Base-by-base conservation (phyloP, 371 early-diverging fungal genomes). In the Mortierella sp. region DNA sequence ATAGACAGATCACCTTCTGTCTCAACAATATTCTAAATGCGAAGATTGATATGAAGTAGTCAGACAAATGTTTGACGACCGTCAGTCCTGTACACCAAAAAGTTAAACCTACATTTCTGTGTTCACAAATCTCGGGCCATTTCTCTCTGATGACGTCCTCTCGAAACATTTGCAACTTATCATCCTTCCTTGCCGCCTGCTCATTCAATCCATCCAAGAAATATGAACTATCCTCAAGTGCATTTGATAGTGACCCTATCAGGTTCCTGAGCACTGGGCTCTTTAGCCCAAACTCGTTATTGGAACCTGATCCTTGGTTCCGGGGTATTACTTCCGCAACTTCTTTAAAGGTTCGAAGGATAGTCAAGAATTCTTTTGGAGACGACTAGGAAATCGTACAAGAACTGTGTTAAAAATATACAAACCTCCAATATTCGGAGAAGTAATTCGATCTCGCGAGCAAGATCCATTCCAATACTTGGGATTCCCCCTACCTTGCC, bases 321-420 rank as follows among this genome's bases (percentile, higher is more conserved):
- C 28, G 21, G 7, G 77, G 60, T 13, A 87, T 80, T 1, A 76
- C 61, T 16, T 69, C 68, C 0, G 90, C 70, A 1, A 91, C 82
- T 58, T 74, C 84, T 28, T 81, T 64, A 9, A 94, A 84, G 0
- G 91, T 88, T 28, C 85, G 68, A 32, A 94, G 71, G 5, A 91
- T 86, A 33, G 84, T 76, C 22, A 85, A 76, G 16, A 93, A 80
- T 64, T 93, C 95, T n/a, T 83, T 69, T 0, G 93, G 92, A 1
- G 89, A 77, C 0, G 91, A 86, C 84, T 92, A 7, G 28, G 33
- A 9, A 19, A 65, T 28, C 41, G 53, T 41, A n/a, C 62, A n/a
- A 33, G 21, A 24, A 59, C 11, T 21, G 1, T 53, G 43, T 11
- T 47, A 22, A 19, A 19, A 36, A 40, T 19, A 0, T 19, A 19